Base-by-base conservation (phyloP, 169 alveolate genomes). In the Amoebophrya sp. region DNA sequence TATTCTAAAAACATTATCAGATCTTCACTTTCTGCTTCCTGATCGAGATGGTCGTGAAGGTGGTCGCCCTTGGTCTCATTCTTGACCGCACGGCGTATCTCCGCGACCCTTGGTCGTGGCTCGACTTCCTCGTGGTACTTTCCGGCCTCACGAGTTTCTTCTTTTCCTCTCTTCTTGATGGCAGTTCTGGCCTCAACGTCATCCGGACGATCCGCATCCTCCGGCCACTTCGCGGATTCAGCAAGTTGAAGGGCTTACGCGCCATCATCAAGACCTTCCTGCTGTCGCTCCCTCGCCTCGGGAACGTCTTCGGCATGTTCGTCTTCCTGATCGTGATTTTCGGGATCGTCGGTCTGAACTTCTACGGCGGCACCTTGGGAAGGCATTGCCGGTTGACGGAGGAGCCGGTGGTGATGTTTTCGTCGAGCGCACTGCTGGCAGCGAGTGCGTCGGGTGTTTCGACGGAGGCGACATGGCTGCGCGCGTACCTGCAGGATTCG, bases 111-210 rank as follows among this genome's bases (percentile, higher is more conserved):
- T 90, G 91, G 67, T 67, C 88, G 43, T 69, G 88, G 40, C 88
- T 93, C 26, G 93, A 93, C 58, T 92, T 91, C n/a, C 58, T 92
- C 26, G 90, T 92, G 48, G 93, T 92, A 4, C 29, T 58, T 16
- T 58, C 78, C 78, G 78, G 78, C 7, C 23, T 58, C 29, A 16
- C 23, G 4, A 7, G 29, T 29, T 58, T 58, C 34, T 58, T 58
- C 39, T 7, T 7, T n/a, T 58, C 78, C 39, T 2, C 4, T 10
- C 7, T 2, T 13, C 29, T 7, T 13, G 4, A 2, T 29, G 29
- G 23, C 26, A 1, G 29, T 2, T 13, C 4, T 2, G 78, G 78
- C 34, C 23, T 58, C 4, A 58, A 58, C 7, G 78, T 58, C 34
- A 58, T 58, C 78, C 78, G 78, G 7, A 58, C 78, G 26, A 58